These are phyloP conservation scores for Apiotrichum brassicae DNA, from an alignment of 1,284 basidiomycete species.

Conservation along the genomic window DNA sequence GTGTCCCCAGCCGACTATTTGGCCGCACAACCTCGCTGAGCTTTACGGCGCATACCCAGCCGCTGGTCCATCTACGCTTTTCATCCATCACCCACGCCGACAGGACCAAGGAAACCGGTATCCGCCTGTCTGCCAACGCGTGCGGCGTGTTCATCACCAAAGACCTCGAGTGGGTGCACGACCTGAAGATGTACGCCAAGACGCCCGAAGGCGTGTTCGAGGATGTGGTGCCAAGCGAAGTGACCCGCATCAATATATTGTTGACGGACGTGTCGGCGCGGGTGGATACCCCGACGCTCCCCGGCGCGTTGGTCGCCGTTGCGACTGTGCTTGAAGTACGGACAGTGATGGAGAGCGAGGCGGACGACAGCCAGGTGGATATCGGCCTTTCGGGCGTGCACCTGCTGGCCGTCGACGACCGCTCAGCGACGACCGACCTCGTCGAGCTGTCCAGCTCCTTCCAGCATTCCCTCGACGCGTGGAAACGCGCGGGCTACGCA, in stretches of 20 bases:
- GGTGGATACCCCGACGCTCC: constrained; percentile 55
- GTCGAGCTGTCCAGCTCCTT: constrained; percentile 23
- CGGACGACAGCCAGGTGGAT: constrained; percentile 54
- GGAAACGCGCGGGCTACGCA: constrained; percentile 62
- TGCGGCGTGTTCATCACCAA: constrained; percentile 62
- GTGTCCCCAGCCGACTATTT: constrained; percentile 17
- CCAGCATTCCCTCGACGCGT: constrained; percentile 48
- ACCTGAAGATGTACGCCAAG: constrained; percentile 64
- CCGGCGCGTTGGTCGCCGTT: constrained; percentile 61
- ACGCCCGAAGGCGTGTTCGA: constrained; percentile 92
- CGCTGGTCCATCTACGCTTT: constrained; percentile 60
- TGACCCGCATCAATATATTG: constrained; percentile 63
- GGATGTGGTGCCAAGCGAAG: constrained; percentile 82
- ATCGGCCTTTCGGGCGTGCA: constrained; percentile 51
- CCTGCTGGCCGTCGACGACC: constrained; percentile 62
- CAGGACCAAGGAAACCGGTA: constrained; percentile 67
- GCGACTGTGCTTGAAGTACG: constrained; percentile 61
- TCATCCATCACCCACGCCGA: constrained; percentile 61
- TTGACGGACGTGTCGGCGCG: constrained; percentile 66
- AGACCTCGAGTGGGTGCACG: constrained; percentile 60
- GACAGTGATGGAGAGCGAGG: constrained; percentile 65
- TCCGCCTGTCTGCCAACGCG: constrained; percentile 61
- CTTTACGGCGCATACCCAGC: constrained; percentile 29
- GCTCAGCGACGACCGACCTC: constrained; percentile 36
- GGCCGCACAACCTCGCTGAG: constrained; percentile 33